Evolutionary conservation across 208 protist species (phyloP).

Genomic region (Crithidia bombi): DNA sequence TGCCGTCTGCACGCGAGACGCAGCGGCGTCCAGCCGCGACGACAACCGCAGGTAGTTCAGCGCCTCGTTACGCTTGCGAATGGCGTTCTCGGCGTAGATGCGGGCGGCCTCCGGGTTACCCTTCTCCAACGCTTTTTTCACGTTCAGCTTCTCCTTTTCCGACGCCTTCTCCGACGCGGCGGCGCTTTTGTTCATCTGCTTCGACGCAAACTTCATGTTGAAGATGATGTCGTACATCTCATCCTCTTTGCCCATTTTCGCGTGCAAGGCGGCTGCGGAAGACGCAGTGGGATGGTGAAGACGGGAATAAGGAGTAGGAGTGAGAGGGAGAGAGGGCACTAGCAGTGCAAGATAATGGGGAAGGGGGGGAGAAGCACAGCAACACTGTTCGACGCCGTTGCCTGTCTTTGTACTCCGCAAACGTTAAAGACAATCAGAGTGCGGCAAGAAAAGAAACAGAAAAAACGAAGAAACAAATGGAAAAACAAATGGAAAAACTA

Average conservation of each 20-base stretch:
- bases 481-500: neutral
- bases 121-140: constrained; percentile 97
- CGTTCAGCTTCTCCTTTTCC: constrained; percentile 93
- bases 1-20: constrained; percentile 94
- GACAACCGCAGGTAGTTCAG: constrained; percentile 96
- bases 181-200: constrained; percentile 93
- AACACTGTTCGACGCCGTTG: neutral
- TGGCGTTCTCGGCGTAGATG: constrained; percentile 98
- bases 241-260: constrained; percentile 69
- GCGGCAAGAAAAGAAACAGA: too few relatives aligned
- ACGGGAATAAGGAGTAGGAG: too few relatives aligned
- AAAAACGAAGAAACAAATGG: neutral
- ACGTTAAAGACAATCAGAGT: too few relatives aligned
- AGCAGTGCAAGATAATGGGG: constrained; percentile 1
- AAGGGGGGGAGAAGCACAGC: neutral
- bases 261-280: neutral
- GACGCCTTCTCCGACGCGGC: constrained; percentile 89
- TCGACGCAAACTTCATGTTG: constrained; percentile 96
- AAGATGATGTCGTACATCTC: constrained; percentile 93
- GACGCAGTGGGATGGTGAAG: constrained; percentile 1
- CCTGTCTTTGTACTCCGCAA: too few relatives aligned
- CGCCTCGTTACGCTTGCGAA: constrained; percentile 96
- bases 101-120: constrained; percentile 97
- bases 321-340: neutral
- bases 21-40: constrained; percentile 96